Conservation (phyloP, 805 yeast species). For the Candida lessepsii region DNA sequence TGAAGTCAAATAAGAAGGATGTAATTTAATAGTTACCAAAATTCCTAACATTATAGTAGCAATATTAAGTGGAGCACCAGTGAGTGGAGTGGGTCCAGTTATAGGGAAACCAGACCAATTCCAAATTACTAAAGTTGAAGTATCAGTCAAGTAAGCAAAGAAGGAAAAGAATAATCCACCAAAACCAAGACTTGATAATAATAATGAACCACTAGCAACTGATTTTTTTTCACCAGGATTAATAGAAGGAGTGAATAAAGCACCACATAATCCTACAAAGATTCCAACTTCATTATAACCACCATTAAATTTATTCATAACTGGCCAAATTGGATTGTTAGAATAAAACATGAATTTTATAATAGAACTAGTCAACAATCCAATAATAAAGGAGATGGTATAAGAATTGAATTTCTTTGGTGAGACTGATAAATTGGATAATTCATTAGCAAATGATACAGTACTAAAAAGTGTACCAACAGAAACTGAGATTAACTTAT, state of each 20-base stretch:
- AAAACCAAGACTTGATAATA: slow-evolving; percentile 63
- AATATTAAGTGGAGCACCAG: slow-evolving; percentile 73
- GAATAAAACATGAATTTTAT: slow-evolving; percentile 75
- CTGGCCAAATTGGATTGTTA: slow-evolving; percentile 96
- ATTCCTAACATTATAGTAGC: slow-evolving; percentile 57
- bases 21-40: slow-evolving; percentile 23
- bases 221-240: background rate
- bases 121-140: slow-evolving; percentile 88
- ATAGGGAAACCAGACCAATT: slow-evolving; percentile 94
- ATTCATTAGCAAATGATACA: slow-evolving; percentile 57
- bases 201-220: slow-evolving; percentile 36
- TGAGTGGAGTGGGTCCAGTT: slow-evolving; percentile 83
- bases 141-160: slow-evolving; percentile 75
- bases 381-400: slow-evolving; percentile 61
- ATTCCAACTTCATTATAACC: slow-evolving; percentile 79
- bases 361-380: slow-evolving; percentile 70
- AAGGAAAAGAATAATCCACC: slow-evolving; percentile 74
- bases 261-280: slow-evolving; percentile 58
- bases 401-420: slow-evolving; percentile 42
- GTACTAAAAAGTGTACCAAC: slow-evolving; percentile 65
- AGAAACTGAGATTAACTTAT: slow-evolving; percentile 63
- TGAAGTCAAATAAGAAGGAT: slow-evolving; percentile 23
- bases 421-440: slow-evolving; percentile 31
- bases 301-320: slow-evolving; percentile 80
- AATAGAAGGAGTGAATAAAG: slow-evolving; percentile 54